phyloP scores from a whole-genome alignment of 2,329 filamentous ascomycete species.

The Zasmidium citrigriseum region DNA sequence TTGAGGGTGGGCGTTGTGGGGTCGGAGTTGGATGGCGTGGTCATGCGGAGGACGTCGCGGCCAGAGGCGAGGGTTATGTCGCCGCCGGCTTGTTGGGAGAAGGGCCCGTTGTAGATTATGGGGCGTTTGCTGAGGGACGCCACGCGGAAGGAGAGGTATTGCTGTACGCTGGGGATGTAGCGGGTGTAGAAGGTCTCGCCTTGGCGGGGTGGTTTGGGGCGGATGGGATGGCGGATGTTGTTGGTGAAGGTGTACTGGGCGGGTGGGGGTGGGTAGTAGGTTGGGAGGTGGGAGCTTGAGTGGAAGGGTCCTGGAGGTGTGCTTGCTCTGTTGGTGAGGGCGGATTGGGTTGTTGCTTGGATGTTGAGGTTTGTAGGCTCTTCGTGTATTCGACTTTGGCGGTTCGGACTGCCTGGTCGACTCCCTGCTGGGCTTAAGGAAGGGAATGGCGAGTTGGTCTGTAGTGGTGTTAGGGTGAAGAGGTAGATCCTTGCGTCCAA shows the following conservation, averaged over 20 bases:
- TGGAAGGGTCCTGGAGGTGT: slow-evolving; percentile 65
- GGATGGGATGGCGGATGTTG: slow-evolving; percentile 78
- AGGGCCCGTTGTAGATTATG: slow-evolving; percentile 64
- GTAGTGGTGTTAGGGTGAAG: slow-evolving; percentile 72
- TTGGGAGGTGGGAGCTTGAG: slow-evolving; percentile 82
- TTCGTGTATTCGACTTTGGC: slow-evolving; percentile 21
- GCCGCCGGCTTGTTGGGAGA: slow-evolving; percentile 24
- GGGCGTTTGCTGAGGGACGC: slow-evolving; percentile 69
- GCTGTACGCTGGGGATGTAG: slow-evolving; percentile 76
- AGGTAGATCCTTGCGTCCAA: slow-evolving; percentile 83
- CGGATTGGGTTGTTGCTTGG: slow-evolving; percentile 12
- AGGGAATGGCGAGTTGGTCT: slow-evolving; percentile 47
- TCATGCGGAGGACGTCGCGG: slow-evolving; percentile 18
- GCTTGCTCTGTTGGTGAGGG: slow-evolving; percentile 16
- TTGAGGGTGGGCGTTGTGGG: slow-evolving; percentile 38
- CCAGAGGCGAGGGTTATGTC: slow-evolving; percentile 35
- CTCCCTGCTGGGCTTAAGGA: slow-evolving; percentile 53
- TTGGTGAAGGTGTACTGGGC: slow-evolving; percentile 79
- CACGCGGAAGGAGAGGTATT: slow-evolving; percentile 87
- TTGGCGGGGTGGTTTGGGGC: slow-evolving; percentile 85
- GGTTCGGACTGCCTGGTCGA: slow-evolving; percentile 51
- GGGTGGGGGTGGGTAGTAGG: slow-evolving; percentile 84
- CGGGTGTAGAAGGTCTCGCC: slow-evolving; percentile 90
- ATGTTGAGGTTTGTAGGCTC: slow-evolving; percentile 14
- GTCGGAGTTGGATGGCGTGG: slow-evolving; percentile 45